Evolutionary conservation across 495 filamentous ascomycete genomes (phyloP), one percentile per base, ranked within the genome.

Genomic region (Aspergillus hancockii): DNA sequence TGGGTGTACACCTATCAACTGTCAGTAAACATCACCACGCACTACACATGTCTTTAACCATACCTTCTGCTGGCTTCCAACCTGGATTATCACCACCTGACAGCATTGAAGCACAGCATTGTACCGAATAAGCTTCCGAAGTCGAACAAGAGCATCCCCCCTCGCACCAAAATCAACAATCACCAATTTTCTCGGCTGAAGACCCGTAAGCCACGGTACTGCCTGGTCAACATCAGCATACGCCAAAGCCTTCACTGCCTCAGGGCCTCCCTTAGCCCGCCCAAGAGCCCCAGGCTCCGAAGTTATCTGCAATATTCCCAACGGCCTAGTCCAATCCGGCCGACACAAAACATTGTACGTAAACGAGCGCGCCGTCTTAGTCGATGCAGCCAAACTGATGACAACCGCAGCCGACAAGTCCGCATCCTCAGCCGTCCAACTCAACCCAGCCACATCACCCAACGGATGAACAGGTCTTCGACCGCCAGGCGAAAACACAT

Each of bases 101-200:
- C 59, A 59, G 9, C 16, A 38, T 8, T 70, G 18, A 5, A 63
- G 31, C 2, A 3, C 22, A 7, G 28, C 21, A 28, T 59, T 36
- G 8, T 30, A 21, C 34, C 57, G 32, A 8, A 85, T 53, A 3
- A 68, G 52, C 0, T 63, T 51, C 1, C 68, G 67, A 67, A 82
- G 76, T 12, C 67, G 54, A n/a, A 67, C 57, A 1, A 70, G 62
- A 0, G 71, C 74, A 53, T 67, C 65, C 8, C 59, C 75, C 14
- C 83, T 68, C 0, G 75, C 75, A 14, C 82, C 84, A 62, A 82
- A 85, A 60, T 87, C 80, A 51, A 76, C 59, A 30, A 86, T 58
- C 5, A 83, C 71, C 55, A 86, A 62, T 59, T 79, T 81, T 3
- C 46, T 50, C 7, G 68, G 65, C 32, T 58, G 52, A 7, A 49